Evolutionary conservation across 2,329 filamentous ascomycete species (phyloP).

Genomic region (Lachnum nothofagi): DNA sequence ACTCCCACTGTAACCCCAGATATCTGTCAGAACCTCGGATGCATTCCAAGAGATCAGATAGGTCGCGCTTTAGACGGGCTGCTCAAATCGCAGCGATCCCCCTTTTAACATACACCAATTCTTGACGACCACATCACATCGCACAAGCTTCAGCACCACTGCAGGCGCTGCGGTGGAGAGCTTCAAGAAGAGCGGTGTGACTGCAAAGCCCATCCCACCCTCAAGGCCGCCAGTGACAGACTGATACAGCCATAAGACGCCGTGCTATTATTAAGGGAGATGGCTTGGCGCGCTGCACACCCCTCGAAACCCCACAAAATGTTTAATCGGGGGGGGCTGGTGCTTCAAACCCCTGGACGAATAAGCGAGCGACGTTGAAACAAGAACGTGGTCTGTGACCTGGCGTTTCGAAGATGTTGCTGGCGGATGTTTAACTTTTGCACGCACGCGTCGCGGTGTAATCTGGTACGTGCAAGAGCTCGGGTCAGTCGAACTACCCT

Average conservation of each 20-base stretch:
- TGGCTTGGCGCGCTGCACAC: background rate
- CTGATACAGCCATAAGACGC: background rate
- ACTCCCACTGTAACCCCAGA: too few species aligned
- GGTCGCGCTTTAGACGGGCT: too few species aligned
- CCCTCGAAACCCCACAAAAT: background rate
- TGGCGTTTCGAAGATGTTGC: background rate
- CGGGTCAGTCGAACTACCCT: too few species aligned
- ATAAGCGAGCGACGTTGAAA: slow-evolving; percentile 8
- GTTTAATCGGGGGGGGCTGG: background rate
- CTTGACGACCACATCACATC: background rate
- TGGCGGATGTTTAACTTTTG: background rate
- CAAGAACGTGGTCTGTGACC: slow-evolving; percentile 4
- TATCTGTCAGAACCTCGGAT: too few species aligned
- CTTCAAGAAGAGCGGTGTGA: slow-evolving; percentile 4
- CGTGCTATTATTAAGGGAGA: background rate
- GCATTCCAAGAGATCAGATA: too few species aligned
- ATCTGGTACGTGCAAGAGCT: too few species aligned
- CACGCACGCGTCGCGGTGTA: background rate
- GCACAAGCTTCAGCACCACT: background rate
- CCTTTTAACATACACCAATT: background rate
- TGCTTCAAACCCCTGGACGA: slow-evolving; percentile 1
- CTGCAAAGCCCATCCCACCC: background rate
- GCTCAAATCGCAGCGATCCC: background rate
- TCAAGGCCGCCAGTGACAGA: background rate
- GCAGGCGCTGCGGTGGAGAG: slow-evolving; percentile 2